Base-by-base conservation (phyloP, 2,329 filamentous ascomycete species). In the Arthrobotrys iridis region DNA sequence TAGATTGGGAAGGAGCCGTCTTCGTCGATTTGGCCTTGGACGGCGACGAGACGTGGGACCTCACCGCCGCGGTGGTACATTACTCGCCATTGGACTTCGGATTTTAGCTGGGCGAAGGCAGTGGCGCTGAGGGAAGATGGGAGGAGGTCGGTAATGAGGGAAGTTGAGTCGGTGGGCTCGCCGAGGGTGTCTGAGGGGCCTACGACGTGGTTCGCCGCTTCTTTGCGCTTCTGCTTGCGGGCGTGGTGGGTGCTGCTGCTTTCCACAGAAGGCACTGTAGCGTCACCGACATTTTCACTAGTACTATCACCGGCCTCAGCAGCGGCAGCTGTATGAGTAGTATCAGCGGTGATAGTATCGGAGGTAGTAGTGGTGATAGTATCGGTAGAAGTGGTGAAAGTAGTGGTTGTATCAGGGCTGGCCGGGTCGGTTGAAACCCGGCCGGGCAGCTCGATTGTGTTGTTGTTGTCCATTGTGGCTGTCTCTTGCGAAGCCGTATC, bases 61-160 rank as follows among this genome's bases (percentile, higher is more conserved):
- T 95, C 91, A 24, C 95, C 93, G 33, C 92, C 92, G 77, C 94
- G 90, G 79, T 98, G 95, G 45, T 90, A 90, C 95, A 99, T 98
- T 77, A 88, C 90, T 80, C 94, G 90, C 93, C 94, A 99, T 78
- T 86, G 84, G 0, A 97, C 89, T 81, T 98, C 93, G 11, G 87
- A 83, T 60, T 88, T 88, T 13, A 97, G 84, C 40, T 85, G 86
- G 18, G 89, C 85, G 81, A 97, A 97, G 4, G 90, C 86, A 13
- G 85, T 84, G 0, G 87, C 83, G 3, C 85, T 84, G 0, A 91
- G 79, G 4, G 83, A 80, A 0, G 82, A 80, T 0, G 91, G 85
- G 1, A 97, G 85, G 30, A 97, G 83, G 77, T 93, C 84, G 76
- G 89, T 85, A 37, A 93, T 85, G 41, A 98, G 86, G 43, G 86